Conservation (phyloP, 2,329 filamentous ascomycete genomes). For the Fusarium avenaceum region DNA sequence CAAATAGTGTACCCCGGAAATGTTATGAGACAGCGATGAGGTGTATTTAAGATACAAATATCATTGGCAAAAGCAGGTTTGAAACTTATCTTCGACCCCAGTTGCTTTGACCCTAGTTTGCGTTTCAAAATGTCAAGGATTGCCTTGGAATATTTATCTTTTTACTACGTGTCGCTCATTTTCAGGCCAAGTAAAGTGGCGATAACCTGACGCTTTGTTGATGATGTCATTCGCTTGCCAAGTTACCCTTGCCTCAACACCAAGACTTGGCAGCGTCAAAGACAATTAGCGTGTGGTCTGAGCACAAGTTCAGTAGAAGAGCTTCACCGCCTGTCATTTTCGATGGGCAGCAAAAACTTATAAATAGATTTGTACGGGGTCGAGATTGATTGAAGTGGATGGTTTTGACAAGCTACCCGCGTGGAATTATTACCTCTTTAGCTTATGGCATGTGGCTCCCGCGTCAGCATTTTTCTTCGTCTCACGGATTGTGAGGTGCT, state of each 20-base stretch:
- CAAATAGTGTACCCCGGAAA: too few species aligned
- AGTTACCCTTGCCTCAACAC: constrained; percentile 24
- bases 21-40: not conserved
- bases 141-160: constrained; percentile 23
- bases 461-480: not conserved
- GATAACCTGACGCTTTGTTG: constrained; percentile 6
- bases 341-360: too few species aligned
- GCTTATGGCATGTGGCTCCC: constrained; percentile 1
- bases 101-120: not conserved
- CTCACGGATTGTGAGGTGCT: too few species aligned
- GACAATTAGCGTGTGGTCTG: not conserved
- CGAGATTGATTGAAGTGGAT: not conserved
- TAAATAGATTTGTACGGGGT: too few species aligned
- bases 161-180: constrained; percentile 23
- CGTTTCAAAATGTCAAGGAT: constrained; percentile 32
- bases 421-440: not conserved
- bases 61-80: constrained; percentile 18
- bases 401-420: not conserved
- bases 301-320: not conserved
- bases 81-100: constrained; percentile 17
- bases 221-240: constrained; percentile 35
- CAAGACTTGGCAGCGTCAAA: constrained; percentile 31
- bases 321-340: constrained; percentile 7
- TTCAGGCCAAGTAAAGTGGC: constrained; percentile 30
- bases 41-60: not conserved